Percentiles rank a stretch among this genome's conserved stretches.
These are phyloP conservation scores for Suhomyces vadensis DNA, from an alignment of 805 yeast species.

Conservation along the genomic window DNA sequence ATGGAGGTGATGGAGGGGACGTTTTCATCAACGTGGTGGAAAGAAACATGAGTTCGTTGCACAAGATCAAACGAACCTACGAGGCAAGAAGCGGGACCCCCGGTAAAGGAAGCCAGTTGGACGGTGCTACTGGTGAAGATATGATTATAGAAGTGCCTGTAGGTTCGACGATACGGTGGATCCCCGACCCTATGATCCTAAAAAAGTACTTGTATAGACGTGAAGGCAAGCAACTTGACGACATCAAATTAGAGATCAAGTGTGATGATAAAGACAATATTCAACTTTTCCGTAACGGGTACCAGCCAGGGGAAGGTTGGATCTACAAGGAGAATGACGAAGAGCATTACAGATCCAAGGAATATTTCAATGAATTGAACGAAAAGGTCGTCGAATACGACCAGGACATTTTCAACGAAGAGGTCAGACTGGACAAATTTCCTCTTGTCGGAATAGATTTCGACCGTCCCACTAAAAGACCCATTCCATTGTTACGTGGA, in stretches of 20 bases:
- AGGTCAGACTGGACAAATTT: conserved; percentile 62
- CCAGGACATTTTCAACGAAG: conserved; percentile 54
- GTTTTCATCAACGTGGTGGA: conserved; percentile 80
- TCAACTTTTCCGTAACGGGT: conserved; percentile 66
- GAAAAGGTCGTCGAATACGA: conserved; percentile 68
- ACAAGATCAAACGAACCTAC: conserved; percentile 65
- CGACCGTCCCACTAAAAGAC: conserved; percentile 57
- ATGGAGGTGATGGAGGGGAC: conserved; percentile 93
- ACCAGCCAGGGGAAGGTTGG: conserved; percentile 83
- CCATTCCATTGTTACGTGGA: conserved; percentile 72
- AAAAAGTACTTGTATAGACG: conserved; percentile 25
- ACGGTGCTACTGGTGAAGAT: conserved; percentile 85
- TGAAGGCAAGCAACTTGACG: conserved; percentile 17
- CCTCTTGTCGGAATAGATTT: conserved; percentile 85
- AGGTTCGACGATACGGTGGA: conserved; percentile 86
- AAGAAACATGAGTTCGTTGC: conserved; percentile 63
- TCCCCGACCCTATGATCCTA: conserved; percentile 64
- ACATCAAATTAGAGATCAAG: conserved; percentile 34
- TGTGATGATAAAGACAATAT: conserved; percentile 33
- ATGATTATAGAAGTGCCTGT: conserved; percentile 83
- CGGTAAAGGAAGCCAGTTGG: conserved; percentile 77
- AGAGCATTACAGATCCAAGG: conserved; percentile 63
- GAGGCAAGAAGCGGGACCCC: conserved; percentile 68
- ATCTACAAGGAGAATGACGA: conserved; percentile 75
- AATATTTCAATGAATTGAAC: conserved; percentile 65